Base-by-base conservation (phyloP, 2,329 filamentous ascomycete genomes). In the Cercospora sp. region DNA sequence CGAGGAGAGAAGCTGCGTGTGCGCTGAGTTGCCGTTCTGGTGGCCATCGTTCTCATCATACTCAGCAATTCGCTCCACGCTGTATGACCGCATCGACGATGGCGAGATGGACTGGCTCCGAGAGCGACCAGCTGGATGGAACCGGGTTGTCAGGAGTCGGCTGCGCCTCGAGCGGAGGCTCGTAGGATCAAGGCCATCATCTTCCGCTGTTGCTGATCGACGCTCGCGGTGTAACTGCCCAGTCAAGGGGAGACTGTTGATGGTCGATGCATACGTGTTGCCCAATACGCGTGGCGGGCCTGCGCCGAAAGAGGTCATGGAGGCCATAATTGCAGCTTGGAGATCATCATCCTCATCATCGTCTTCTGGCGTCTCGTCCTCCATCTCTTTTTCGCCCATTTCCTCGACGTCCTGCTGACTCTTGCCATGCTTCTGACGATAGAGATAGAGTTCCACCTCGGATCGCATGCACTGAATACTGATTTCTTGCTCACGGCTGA, bases 381-480 rank as follows among this genome's bases (percentile, higher is more conserved):
- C 43, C 28, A 66, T n/a, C 12, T 8, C 43, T 8, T 53, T 28
- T 40, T 61, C 57, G 12, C 13, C 63, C 13, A 66, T 26, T 7
- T 51, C 45, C 9, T 61, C 55, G n/a, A 65, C 34, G 12, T 24
- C 6, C 3, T 65, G 32, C 8, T 26, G 51, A 16, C 34, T 43
- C 18, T 26, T 45, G 18, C 62, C 62, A 26, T 45, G 58, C 13
- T 45, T 58, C 37, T 58, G 18, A 58, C 21, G n/a, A 26, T 30
- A 49, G 9, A 49, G 32, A 26, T 45, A 65, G 51, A 49, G 32
- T 37, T 65, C 62, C 10, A 57, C 51, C 62, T 65, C 62, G 18
- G 12, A 13, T n/a, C 62, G 53, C 62, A 65, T 65, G 21, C 18
- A 37, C 26, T 58, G 53, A n/a, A 65, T 65, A 9, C 13, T 21